A percentile compares a stretch with the other conserved stretches of the same genome.
These are phyloP conservation scores for Aspergillus calidoustus DNA, from an alignment of 2,329 filamentous ascomycete species.

Conservation along the genomic window DNA sequence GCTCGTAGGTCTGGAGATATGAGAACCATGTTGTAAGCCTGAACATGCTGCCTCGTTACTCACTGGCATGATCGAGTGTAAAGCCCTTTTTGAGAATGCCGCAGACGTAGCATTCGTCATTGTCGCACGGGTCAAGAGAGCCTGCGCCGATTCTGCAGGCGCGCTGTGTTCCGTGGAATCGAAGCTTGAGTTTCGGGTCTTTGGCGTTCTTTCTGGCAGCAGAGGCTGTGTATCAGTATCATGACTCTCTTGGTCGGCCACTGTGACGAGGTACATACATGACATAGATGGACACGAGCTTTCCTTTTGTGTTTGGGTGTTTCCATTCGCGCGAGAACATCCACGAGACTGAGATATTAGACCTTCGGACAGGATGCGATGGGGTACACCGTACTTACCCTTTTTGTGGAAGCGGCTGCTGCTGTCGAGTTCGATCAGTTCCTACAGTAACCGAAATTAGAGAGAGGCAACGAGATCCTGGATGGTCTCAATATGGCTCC, in stretches of 20 bases:
- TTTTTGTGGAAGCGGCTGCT: not conserved
- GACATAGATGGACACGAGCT: not conserved
- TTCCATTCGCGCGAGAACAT: not conserved
- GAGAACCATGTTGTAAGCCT: not conserved
- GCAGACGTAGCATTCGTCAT: not conserved
- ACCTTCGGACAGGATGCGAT: not conserved
- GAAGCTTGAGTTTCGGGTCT: not conserved
- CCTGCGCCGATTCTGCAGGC: not conserved
- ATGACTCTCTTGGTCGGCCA: not conserved
- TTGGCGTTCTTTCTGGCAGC: not conserved
- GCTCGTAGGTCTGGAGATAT: not conserved
- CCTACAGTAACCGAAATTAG: not conserved
- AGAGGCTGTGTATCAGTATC: not conserved
- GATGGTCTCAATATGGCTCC: not conserved
- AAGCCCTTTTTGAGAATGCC: not conserved
- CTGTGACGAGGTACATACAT: not conserved
- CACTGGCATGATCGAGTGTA: not conserved
- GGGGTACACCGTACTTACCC: not conserved
- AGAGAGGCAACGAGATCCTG: not conserved
- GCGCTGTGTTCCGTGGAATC: not conserved
- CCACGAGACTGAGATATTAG: not conserved
- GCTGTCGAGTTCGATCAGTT: not conserved
- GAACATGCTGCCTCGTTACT: not conserved
- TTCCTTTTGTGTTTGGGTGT: not conserved
- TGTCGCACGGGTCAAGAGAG: not conserved